Conservation (phyloP, 2,329 filamentous ascomycete species). For the Penicillium sclerotigenum region DNA sequence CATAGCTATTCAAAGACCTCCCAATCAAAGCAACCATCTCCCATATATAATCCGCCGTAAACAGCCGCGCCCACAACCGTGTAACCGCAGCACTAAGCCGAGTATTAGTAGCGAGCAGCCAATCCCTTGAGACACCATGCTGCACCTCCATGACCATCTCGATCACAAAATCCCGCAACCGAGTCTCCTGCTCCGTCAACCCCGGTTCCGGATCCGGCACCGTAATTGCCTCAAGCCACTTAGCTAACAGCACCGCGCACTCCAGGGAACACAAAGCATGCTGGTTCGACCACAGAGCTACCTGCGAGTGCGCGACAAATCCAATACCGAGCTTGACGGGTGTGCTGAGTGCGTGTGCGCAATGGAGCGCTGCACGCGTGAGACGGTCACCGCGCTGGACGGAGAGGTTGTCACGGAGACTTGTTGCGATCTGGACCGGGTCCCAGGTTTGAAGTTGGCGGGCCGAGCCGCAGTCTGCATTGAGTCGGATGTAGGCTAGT, state of each 20-base stretch:
- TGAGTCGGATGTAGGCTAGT: constrained; percentile 35
- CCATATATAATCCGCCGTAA: constrained; percentile 38
- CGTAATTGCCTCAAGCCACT: constrained; percentile 40
- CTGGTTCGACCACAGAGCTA: constrained; percentile 58
- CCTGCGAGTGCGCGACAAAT: constrained; percentile 54
- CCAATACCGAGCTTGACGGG: constrained; percentile 56
- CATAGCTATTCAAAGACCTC: constrained; percentile 33
- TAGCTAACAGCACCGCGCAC: constrained; percentile 54
- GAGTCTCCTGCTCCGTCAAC: constrained; percentile 33
- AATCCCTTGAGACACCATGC: constrained; percentile 30
- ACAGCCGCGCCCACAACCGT: constrained; percentile 35
- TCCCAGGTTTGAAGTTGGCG: constrained; percentile 34
- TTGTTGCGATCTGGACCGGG: constrained; percentile 30
- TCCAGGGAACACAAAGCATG: constrained; percentile 56
- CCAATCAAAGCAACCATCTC: constrained; percentile 38
- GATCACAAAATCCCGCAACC: constrained; percentile 35
- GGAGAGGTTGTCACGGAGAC: constrained; percentile 29
- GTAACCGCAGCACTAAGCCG: constrained; percentile 33
- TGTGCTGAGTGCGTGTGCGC: constrained; percentile 55
- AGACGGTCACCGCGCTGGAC: constrained; percentile 48
- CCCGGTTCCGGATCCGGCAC: constrained; percentile 23
- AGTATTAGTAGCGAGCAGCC: constrained; percentile 34
- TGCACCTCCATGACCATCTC: constrained; percentile 39
- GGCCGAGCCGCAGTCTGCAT: constrained; percentile 34
- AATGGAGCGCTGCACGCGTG: constrained; percentile 51